These are phyloP conservation scores for Platanus orientalis DNA, from an alignment of 164 flowering plant genomes.

Conservation along the genomic window DNA sequence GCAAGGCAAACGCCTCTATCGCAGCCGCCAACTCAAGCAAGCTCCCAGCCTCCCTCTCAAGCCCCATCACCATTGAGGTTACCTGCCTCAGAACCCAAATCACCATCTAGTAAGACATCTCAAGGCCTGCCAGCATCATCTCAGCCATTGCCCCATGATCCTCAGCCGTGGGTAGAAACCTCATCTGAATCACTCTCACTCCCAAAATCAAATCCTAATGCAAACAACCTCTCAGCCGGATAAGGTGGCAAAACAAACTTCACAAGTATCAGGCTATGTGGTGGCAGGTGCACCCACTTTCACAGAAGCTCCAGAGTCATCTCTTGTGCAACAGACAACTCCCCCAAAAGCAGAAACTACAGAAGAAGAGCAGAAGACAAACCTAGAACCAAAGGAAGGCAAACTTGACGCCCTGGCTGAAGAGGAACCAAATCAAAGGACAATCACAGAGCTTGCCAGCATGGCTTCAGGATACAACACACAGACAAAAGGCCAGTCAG, in stretches of 20 bases:
- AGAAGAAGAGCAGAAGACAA: slow-evolving; percentile 12
- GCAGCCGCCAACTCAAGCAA: slow-evolving; percentile 5
- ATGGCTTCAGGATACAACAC: slow-evolving; percentile 15
- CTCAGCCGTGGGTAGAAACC: not conserved
- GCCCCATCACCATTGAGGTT: slow-evolving; percentile 7
- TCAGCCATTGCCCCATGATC: slow-evolving; percentile 1
- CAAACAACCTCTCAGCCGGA: not conserved
- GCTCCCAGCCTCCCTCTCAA: slow-evolving; percentile 4
- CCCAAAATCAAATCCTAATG: not conserved
- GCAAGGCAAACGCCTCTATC: not conserved
- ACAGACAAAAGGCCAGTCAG: slow-evolving; percentile 9
- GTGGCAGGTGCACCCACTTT: slow-evolving; percentile 1
- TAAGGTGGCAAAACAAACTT: not conserved
- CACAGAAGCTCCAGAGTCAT: not conserved
- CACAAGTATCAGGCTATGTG: not conserved
- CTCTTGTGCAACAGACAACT: not conserved
- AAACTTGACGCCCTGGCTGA: not conserved
- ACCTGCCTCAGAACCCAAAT: too few relatives aligned
- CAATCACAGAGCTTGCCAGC: slow-evolving; percentile 7
- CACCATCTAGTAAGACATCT: too few relatives aligned
- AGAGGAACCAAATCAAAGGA: slow-evolving; percentile 18
- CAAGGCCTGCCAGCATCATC: slow-evolving; percentile 7
- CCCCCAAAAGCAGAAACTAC: slow-evolving; percentile 8
- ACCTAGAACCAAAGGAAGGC: slow-evolving; percentile 12
- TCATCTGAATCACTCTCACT: not conserved